These are phyloP conservation scores for Rhizophora apiculata DNA, from an alignment of 345 rosid species.

Conservation along the genomic window DNA sequence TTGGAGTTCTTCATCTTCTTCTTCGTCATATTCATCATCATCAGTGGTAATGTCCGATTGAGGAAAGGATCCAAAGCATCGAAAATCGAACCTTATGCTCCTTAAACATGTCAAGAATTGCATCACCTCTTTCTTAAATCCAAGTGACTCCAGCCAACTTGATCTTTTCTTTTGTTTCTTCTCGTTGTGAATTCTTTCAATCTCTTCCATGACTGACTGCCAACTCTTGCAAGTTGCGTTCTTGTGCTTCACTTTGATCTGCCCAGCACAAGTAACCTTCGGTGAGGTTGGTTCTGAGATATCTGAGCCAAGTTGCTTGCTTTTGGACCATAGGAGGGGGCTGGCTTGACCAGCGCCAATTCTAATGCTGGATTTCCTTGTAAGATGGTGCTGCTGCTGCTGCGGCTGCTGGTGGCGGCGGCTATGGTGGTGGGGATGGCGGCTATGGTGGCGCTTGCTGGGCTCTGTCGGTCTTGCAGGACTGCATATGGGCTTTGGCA, in stretches of 20 bases:
- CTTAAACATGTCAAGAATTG: conserved; percentile 71
- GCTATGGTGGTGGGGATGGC: conserved; percentile 31
- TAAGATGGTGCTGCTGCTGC: conserved; percentile 17
- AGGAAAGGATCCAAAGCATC: conserved; percentile 68
- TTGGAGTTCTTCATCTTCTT: conserved; percentile 30
- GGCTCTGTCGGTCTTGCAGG: conserved; percentile 58
- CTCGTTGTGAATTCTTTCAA: conserved; percentile 40
- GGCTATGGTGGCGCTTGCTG: conserved; percentile 38
- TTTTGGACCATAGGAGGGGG: conserved; percentile 67
- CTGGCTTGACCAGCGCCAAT: conserved; percentile 35
- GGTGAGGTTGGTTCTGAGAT: conserved; percentile 82
- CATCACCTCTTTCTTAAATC: conserved; percentile 66
- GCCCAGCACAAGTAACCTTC: conserved; percentile 86
- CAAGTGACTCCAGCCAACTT: conserved; percentile 49
- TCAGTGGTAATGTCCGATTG: conserved; percentile 39
- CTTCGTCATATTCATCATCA: conserved; percentile 36
- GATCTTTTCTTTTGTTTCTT: conserved; percentile 37
- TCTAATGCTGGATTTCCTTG: conserved; percentile 39
- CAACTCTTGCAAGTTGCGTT: conserved; percentile 58
- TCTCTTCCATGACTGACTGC: conserved; percentile 69
- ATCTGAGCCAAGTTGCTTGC: conserved; percentile 48
- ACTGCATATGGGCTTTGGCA: conserved; percentile 69
- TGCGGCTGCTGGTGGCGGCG: conserved; percentile 9
- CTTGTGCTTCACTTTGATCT: conserved; percentile 80
- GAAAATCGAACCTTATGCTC: conserved; percentile 49